Evolutionary conservation across 805 yeast genomes (phyloP), one percentile per base, ranked within the genome.

Genomic region (Phaffomyces thermotolerans): DNA sequence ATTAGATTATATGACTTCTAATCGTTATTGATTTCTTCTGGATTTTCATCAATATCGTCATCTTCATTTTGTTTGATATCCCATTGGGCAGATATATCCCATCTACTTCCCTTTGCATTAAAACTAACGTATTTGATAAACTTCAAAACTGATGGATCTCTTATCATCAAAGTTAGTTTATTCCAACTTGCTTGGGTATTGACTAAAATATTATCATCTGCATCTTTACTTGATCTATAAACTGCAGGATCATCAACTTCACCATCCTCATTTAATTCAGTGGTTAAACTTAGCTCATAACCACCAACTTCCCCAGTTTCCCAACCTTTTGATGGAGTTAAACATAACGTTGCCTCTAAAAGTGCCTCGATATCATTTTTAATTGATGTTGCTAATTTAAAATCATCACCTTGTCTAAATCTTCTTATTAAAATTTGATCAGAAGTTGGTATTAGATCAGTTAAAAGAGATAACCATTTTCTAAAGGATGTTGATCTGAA

Each of bases 371-470:
- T 29, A 4, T 36, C 42, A 14, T 77, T 64, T 3, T 72, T 64
- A 12, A 69, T 65, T 0, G 75, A 65, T 1, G 98, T 86, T 0
- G 99, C 99, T 37, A 93, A 66, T 4, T 91, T 90, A 63, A 86
- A 93, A 62, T 93, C 99, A 25, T 78, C 81, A 4, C 98, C 99
- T 1, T 96, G 99, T 54, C 99, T 77, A 67, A 93, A 93, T 50
- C 97, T 71, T 56, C 99, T 75, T 8, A 86, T 75, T 23, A 90
- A 59, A 2, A 84, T 66, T 52, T 83, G 86, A 50, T 84, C 85
- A 39, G 81, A 73, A 4, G 78, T 65, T 8, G 84, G 78, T 3
- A 74, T 62, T 43, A 88, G 57, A 14, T 79, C 74, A 0, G 96
- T 84, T 3, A 90, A 59, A 3, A 65, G 45, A 18, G 68, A 65